Base-by-base conservation (phyloP, 257 asterid genomes). In the Lantana camara region DNA sequence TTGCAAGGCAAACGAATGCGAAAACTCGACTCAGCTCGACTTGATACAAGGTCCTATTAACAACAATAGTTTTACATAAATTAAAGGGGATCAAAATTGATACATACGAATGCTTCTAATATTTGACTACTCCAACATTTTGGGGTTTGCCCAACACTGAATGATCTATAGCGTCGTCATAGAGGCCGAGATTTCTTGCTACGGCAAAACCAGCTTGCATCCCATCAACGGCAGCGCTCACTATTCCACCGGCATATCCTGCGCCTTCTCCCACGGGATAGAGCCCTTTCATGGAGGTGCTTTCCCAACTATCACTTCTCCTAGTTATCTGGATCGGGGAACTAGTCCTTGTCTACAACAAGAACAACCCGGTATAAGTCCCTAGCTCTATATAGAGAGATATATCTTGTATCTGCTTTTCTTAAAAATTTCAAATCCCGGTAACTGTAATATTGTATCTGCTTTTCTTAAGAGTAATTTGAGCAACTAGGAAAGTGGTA, bases 191-290 rank as follows among this genome's bases (percentile, higher is more conserved):
- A 57, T 74, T 82, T 57, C 82, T 77, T 0, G 97, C 94, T 22
- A 85, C 65, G 4, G 95, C 94, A 64, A 90, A 90, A 17, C 99
- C 97, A 7, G 96, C 88, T 10, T 78, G 77, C 90, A 87, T 83
- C 10, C 99, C 99, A 69, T 93, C 99, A 16, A 93, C 97, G 0
- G 99, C 96, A 3, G 99, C 97, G 27, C 97, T 90, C 57, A 90
- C 90, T 40, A 90, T 93, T 24, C 99, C 99, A 44, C 99, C 96
- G 5, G 97, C 99, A 71, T 85, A 93, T 3, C 99, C 96, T 0
- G 97, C 97, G 9, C 97, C 96, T 81, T 93, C 98, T 9, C 98
- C 97, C 10, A 93, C 77, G 0, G 99, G 99, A 69, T 90, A 90
- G 5, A 93, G 90, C 78, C 96, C 99, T 68, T 75, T 81, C 37